Percentiles rank a stretch among this genome's conserved stretches.
phyloP scores from a whole-genome alignment of 2,329 filamentous ascomycete genomes.

The Pyricularia grisea region DNA sequence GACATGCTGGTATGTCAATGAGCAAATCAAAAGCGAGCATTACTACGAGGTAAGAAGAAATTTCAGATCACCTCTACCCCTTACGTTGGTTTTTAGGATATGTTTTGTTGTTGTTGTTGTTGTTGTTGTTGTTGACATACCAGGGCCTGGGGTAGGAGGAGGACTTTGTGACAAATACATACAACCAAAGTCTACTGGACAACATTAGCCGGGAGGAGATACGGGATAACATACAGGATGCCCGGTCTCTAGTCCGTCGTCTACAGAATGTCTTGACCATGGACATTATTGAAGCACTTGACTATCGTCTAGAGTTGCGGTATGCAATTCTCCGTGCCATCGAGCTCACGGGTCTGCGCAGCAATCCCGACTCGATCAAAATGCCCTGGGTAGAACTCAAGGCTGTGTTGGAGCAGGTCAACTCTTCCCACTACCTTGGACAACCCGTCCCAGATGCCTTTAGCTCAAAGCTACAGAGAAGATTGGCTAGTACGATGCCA shows the following conservation, averaged over 20 bases:
- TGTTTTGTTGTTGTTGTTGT: too few relatives aligned
- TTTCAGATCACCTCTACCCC: not conserved
- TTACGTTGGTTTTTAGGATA: not conserved
- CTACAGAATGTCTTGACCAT: constrained; percentile 26
- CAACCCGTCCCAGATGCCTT: constrained; percentile 68
- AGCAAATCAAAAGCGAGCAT: constrained; percentile 69
- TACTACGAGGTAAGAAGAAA: constrained; percentile 66
- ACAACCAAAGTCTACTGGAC: constrained; percentile 68
- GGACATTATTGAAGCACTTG: constrained; percentile 45
- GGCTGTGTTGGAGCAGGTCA: constrained; percentile 42
- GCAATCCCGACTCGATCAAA: constrained; percentile 34
- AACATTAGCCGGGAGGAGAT: constrained; percentile 50
- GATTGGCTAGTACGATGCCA: constrained; percentile 85
- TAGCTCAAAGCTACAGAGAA: constrained; percentile 83
- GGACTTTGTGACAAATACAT: constrained; percentile 90
- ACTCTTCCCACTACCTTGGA: constrained; percentile 51
- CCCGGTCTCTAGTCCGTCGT: constrained; percentile 39
- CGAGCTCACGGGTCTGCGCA: constrained; percentile 35
- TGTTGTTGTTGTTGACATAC: not conserved
- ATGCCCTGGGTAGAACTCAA: constrained; percentile 42
- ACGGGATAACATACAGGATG: constrained; percentile 41
- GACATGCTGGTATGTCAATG: constrained; percentile 69
- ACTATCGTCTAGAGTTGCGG: constrained; percentile 57
- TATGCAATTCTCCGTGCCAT: constrained; percentile 49
- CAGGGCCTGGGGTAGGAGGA: constrained; percentile 56